Evolutionary conservation across 257 asterid genomes (phyloP), one percentile per base, ranked within the genome.

Genomic region (Solanum peruvianum): DNA sequence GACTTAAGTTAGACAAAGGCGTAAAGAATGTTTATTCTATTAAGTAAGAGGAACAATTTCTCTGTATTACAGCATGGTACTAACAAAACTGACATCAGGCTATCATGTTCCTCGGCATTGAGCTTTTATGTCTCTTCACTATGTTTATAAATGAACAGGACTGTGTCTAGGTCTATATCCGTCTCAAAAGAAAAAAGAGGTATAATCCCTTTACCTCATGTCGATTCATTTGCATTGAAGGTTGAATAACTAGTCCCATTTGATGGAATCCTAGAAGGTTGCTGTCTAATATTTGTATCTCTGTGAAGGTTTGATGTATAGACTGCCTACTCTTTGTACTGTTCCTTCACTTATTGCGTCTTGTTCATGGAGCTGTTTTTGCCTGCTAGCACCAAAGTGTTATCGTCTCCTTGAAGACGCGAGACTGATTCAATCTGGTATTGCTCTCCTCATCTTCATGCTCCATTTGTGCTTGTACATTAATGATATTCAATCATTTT

Each of bases 131-230:
- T 77, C 89, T 88, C 86, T 84, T 78, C 75, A 85, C 87, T 88
- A 89, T 82, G 91, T 92, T 87, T 93, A 86, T 87, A 86, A 87
- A 80, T 42, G 88, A 83, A 87, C 87, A 88, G 89, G 89, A 86
- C 85, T 89, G 86, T 89, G 76, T 87, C 93, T 94, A 91, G 87
- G 25, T 31, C 88, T 86, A 27, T 78, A 80, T 52, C 44, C 7
- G 2, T 49, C 45, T 18, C 69, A 81, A 49, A 49, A 20, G 29
- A 9, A 81, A 29, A 37, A 81, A 3, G 20, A 78, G 44, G 67
- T 18, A 29, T 49, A 49, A 81, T 1, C 69, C 67, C 69, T 81
- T 81, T 29, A 11, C 85, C 45, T 13, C 69, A 21, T 31, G 21
- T 27, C 6, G 27, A 27, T 45, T 78, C 66, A 11, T 78, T 45